A percentile compares a stretch with the other conserved stretches of the same genome.
These are phyloP conservation scores for Populus trichocarpa DNA, from an alignment of 441 rosid genomes.

Conservation along the genomic window DNA sequence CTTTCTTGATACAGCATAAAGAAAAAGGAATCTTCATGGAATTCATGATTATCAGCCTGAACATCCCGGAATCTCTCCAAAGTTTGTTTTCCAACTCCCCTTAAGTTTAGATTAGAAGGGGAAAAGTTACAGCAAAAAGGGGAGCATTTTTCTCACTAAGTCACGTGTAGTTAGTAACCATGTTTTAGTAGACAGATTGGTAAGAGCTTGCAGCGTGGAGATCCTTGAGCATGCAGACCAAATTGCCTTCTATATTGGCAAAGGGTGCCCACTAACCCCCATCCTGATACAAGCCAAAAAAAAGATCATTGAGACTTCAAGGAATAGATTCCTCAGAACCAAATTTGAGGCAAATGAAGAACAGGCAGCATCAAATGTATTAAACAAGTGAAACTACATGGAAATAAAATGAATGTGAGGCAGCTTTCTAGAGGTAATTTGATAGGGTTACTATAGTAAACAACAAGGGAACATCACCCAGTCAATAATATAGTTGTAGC, in stretches of 20 bases:
- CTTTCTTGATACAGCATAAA: slow-evolving; percentile 1
- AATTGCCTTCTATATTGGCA: slow-evolving; percentile 2
- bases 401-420: slow-evolving; percentile 4
- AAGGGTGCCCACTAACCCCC: slow-evolving; percentile 19
- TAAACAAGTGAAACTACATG: slow-evolving; percentile 2
- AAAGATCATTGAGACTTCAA: not conserved
- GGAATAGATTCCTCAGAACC: not conserved
- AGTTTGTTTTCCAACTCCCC: not conserved
- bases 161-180: slow-evolving; percentile 7
- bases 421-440: slow-evolving; percentile 2
- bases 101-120: not conserved
- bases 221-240: slow-evolving; percentile 15
- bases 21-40: not conserved
- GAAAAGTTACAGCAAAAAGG: slow-evolving; percentile 5
- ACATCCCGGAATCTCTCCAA: slow-evolving; percentile 11
- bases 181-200: slow-evolving; percentile 1
- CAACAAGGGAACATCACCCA: not conserved
- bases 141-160: slow-evolving; percentile 12
- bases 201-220: slow-evolving; percentile 8
- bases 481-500: not conserved
- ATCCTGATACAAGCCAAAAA: slow-evolving; percentile 24
- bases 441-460: not conserved
- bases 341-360: not conserved
- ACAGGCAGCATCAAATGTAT: not conserved
- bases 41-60: slow-evolving; percentile 7